These are phyloP conservation scores for Corynascus novoguineensis DNA, from an alignment of 495 filamentous ascomycete genomes.

Conservation along the genomic window DNA sequence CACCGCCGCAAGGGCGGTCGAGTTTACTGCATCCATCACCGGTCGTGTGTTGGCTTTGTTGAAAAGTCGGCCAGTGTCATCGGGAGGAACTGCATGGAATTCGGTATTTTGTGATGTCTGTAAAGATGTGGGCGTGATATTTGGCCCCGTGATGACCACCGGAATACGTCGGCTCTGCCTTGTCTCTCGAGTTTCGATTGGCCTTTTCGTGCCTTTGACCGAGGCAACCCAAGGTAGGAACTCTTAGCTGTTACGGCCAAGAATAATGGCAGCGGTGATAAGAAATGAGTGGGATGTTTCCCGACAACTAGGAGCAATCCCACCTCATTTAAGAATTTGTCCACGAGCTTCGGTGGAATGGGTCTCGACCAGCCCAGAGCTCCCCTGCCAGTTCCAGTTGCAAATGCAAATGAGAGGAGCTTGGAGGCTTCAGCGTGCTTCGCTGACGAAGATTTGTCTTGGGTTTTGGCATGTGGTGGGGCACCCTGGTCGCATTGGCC, in stretches of 20 bases:
- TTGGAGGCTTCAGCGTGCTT: background rate
- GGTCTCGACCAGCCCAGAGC: conserved; percentile 9
- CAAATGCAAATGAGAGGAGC: background rate
- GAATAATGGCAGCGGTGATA: background rate
- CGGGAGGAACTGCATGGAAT: background rate
- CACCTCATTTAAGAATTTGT: background rate
- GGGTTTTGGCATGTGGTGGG: conserved; percentile 9
- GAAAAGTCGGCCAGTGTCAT: background rate
- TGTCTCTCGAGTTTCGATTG: background rate
- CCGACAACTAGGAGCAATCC: background rate
- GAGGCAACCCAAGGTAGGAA: background rate
- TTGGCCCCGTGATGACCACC: background rate
- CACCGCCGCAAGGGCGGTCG: conserved; percentile 7
- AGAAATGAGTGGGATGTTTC: background rate
- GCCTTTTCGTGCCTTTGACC: background rate
- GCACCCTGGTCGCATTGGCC: conserved; percentile 3
- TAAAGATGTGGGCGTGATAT: background rate
- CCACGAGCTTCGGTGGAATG: background rate
- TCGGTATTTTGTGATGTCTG: background rate
- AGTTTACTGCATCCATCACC: conserved; percentile 12
- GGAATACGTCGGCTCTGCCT: background rate
- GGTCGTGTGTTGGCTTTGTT: background rate
- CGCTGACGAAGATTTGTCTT: conserved; percentile 8
- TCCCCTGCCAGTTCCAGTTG: conserved; percentile 6
- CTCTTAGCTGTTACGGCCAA: too few relatives aligned